These are phyloP conservation scores for Colletotrichum somersetense DNA, from an alignment of 2,329 filamentous ascomycete genomes.

Conservation along the genomic window DNA sequence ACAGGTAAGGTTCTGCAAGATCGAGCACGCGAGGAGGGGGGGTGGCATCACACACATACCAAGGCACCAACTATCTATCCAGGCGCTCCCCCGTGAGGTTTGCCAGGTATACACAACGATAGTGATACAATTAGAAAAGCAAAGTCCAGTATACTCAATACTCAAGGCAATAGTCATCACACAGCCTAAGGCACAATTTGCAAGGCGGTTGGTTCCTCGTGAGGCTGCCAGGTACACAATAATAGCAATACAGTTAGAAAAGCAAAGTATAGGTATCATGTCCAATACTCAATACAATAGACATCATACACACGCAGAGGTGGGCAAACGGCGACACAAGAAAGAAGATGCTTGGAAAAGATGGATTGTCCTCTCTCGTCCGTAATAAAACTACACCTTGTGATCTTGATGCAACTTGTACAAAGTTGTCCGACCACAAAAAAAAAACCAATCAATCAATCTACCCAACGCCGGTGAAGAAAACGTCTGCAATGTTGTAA, in stretches of 20 bases:
- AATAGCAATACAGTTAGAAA: no score
- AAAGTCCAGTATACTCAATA: no score
- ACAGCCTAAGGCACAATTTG: no score
- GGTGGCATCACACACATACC: not conserved
- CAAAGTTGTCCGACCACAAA: conserved; percentile 24
- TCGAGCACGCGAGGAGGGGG: not conserved
- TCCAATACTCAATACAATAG: no score
- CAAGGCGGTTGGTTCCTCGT: no score
- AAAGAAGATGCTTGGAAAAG: not conserved
- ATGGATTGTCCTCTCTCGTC: conserved; percentile 27
- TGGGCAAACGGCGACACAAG: not conserved
- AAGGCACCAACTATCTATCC: no score
- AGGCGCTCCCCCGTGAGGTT: no score
- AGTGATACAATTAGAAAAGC: no score
- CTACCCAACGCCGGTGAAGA: conserved; percentile 32
- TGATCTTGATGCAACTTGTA: conserved; percentile 31
- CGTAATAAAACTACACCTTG: conserved; percentile 38
- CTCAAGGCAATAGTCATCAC: no score
- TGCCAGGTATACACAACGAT: no score
- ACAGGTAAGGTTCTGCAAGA: conserved; percentile 13
- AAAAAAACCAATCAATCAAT: not conserved
- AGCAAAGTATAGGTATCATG: no score
- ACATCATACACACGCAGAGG: not conserved
- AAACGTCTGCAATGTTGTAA: conserved; percentile 33
- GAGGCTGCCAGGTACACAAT: no score